Percentiles rank a stretch among this genome's conserved stretches.
Evolutionary conservation across 176 grass and related monocot genomes (phyloP).

Genomic region (Carex cristatella): DNA sequence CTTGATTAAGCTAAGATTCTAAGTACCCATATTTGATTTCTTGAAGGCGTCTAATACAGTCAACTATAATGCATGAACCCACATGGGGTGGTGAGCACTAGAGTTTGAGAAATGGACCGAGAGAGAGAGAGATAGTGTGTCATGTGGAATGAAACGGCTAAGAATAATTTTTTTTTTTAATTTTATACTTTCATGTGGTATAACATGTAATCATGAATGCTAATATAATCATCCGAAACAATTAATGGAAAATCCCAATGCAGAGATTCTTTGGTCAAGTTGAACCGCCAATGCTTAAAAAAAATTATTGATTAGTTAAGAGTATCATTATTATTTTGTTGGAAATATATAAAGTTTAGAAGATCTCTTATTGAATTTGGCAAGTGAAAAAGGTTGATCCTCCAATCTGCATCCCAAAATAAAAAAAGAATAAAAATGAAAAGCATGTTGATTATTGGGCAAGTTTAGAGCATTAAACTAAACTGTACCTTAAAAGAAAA

Average conservation of each 20-base stretch:
- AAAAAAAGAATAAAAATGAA: background rate
- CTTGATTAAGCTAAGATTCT: slow-evolving; percentile 18
- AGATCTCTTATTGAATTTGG: slow-evolving; percentile 10
- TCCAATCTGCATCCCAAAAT: background rate
- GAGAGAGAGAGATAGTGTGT: background rate
- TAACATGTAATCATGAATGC: slow-evolving; percentile 17
- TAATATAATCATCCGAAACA: background rate
- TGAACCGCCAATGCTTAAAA: background rate
- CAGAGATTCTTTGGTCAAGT: slow-evolving; percentile 17
- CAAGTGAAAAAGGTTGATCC: background rate
- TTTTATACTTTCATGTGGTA: slow-evolving; percentile 18
- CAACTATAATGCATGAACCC: background rate
- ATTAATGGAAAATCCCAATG: background rate
- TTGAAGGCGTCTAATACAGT: slow-evolving; percentile 17
- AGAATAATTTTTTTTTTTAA: background rate
- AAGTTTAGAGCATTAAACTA: background rate
- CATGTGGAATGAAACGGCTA: slow-evolving; percentile 11
- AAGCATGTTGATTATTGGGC: background rate
- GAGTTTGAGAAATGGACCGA: background rate
- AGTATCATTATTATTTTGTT: background rate
- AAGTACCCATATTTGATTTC: background rate
- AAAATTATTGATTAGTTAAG: background rate
- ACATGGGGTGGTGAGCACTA: background rate
- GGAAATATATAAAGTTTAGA: background rate
- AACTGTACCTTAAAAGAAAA: background rate